These are phyloP conservation scores for Sugiyamaella novakii DNA, from an alignment of 1,139 yeast species.

Conservation along the genomic window DNA sequence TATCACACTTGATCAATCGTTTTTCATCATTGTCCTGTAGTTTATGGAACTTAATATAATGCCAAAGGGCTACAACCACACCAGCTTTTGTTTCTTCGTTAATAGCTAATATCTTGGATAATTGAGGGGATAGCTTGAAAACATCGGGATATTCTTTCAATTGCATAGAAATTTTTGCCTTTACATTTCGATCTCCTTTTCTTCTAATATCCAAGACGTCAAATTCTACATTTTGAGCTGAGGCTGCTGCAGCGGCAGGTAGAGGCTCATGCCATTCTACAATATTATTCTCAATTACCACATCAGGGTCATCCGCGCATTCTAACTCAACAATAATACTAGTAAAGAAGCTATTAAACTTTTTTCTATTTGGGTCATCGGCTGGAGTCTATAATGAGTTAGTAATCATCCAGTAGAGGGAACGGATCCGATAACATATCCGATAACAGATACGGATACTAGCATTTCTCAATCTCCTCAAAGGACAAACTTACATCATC, in stretches of 20 bases:
- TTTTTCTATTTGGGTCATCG: constrained; percentile 49
- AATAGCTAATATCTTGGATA: constrained; percentile 72
- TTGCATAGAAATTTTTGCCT: constrained; percentile 74
- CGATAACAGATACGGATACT: too few relatives aligned
- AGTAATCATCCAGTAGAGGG: constrained; percentile 2
- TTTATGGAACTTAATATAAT: constrained; percentile 76
- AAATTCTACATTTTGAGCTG: constrained; percentile 51
- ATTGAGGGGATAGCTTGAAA: constrained; percentile 62
- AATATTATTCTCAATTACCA: constrained; percentile 43
- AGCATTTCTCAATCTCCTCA: too few relatives aligned
- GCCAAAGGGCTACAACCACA: constrained; percentile 83
- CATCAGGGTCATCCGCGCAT: constrained; percentile 41
- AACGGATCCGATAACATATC: too few relatives aligned
- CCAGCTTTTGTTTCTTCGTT: constrained; percentile 84
- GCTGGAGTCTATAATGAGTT: constrained; percentile 27
- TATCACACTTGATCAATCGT: constrained; percentile 68
- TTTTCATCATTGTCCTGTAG: constrained; percentile 60
- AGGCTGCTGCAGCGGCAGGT: constrained; percentile 22
- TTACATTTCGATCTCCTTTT: constrained; percentile 66
- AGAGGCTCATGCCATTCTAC: constrained; percentile 68
- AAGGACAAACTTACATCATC: constrained; percentile 41
- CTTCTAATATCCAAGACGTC: constrained; percentile 91
- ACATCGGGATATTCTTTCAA: constrained; percentile 71
- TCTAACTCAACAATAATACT: constrained; percentile 80
- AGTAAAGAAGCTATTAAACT: constrained; percentile 79